Evolutionary conservation across 306 rosid species (phyloP).

Genomic region (Crotalaria pallida): DNA sequence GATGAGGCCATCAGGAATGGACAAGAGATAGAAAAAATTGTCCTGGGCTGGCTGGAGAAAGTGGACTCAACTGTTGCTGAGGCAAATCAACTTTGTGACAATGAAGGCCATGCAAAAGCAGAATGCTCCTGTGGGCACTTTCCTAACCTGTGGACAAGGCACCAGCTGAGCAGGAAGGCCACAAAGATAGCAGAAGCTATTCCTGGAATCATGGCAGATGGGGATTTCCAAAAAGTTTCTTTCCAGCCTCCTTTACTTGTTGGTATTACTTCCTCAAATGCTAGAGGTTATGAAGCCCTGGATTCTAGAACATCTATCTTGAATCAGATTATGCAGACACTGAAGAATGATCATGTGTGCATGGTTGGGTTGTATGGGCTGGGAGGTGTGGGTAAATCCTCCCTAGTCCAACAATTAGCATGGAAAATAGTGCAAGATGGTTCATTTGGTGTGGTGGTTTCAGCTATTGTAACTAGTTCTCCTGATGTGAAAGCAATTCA

Average conservation of each 20-base stretch:
- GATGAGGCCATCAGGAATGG: not conserved
- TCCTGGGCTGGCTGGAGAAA: not conserved
- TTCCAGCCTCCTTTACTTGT: not conserved
- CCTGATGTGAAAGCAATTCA: not conserved
- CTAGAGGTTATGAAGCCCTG: not conserved
- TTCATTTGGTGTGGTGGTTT: not conserved
- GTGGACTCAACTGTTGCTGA: not conserved
- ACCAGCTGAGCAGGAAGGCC: not conserved
- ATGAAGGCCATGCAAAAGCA: not conserved
- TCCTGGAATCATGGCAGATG: not conserved
- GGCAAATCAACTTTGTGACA: not conserved
- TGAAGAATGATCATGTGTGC: not conserved
- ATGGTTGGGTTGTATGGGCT: not conserved
- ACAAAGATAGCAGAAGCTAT: not conserved
- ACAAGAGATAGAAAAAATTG: not conserved
- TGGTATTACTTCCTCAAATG: not conserved
- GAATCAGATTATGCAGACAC: not conserved
- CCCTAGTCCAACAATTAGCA: not conserved
- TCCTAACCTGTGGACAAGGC: not conserved
- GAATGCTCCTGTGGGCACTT: not conserved
- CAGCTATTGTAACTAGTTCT: not conserved
- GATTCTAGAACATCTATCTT: not conserved
- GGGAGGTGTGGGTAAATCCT: not conserved
- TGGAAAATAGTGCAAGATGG: not conserved
- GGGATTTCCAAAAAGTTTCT: not conserved